Base-by-base conservation (phyloP, 2,329 filamentous ascomycete species). In the Acrodontium crateriforme region DNA sequence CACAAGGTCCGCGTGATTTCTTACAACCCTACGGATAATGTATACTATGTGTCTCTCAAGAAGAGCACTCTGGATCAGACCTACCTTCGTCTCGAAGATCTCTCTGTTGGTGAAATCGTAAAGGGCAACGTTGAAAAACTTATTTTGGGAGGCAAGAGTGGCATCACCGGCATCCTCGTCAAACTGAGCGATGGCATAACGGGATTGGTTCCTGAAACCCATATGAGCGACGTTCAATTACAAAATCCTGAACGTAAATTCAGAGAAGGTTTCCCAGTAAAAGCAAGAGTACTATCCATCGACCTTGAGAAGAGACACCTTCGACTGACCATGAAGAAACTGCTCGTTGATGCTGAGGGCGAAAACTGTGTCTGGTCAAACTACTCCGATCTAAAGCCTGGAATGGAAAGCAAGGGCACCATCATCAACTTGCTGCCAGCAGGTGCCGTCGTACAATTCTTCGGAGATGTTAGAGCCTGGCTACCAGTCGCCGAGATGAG, bases 181-280 rank as follows among this genome's bases (percentile, higher is more conserved):
- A 80, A 79, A 43, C 58, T 98, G 28, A 77, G 83, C 6, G 82
- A 94, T 22, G 81, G 81, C 24, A 83, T 98, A 39, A 77, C 72
- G 27, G 89, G 84, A n/a, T 68, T 93, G 32, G 84, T 95, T 2
- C 71, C 84, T 3, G 80, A 87, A 46, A 74, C 77, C 49, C 91
- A 98, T 50, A 65, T 98, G 43, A 78, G 89, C 24, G 91, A 98
- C 51, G 70, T 89, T 9, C 74, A 74, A 35, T 63, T 98, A 14
- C 80, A 89, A 48, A 80, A 94, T 46, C 89, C 89, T 0, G 89
- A 98, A 55, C 91, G 87, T 63, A 95, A 94, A 51, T 98, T 94
- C 57, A 72, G 79, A 35, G 81, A 87, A 51, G 84, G 84, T 2
- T 71, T 81, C 54, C 71, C 77, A 28, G 75, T 98, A 37, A 93